Conservation (phyloP, 75 land plant genomes). For the Isoetes taiwanensis region DNA sequence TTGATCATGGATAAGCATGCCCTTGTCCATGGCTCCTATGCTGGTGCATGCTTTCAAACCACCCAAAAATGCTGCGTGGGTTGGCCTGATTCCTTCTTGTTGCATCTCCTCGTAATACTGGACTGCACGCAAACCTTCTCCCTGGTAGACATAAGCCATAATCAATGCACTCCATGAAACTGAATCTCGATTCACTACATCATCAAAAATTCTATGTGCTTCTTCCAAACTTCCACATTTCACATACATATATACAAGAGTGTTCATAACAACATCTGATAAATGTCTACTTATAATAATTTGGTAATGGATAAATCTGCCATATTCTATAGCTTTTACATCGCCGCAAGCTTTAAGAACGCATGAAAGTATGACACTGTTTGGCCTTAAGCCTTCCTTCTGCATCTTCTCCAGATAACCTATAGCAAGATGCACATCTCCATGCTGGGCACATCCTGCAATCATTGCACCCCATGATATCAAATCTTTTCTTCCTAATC, state of each 20-base stretch:
- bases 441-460: not conserved
- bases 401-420: not conserved
- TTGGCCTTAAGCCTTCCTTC: not conserved
- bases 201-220: not conserved
- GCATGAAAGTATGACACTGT: not conserved
- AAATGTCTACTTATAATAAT: not conserved
- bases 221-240: not conserved
- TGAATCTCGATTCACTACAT: not conserved
- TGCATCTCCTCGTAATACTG: not conserved
- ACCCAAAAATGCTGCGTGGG: not conserved
- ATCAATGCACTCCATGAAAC: conserved; percentile 3
- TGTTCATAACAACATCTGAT: too few relatives aligned
- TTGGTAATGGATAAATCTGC: too few relatives aligned
- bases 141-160: not conserved
- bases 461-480: conserved; percentile 3
- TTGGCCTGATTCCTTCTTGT: not conserved
- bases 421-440: too few relatives aligned
- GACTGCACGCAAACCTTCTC: not conserved
- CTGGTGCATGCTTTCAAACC: conserved; percentile 9
- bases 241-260: conserved; percentile 5
- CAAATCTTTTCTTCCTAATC: not conserved
- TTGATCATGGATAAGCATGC: conserved; percentile 7
- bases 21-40: conserved; percentile 9
- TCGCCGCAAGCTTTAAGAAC: not conserved
- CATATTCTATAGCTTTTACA: not conserved